Conservation (phyloP, 495 filamentous ascomycete genomes). For the Xylaria sp. region DNA sequence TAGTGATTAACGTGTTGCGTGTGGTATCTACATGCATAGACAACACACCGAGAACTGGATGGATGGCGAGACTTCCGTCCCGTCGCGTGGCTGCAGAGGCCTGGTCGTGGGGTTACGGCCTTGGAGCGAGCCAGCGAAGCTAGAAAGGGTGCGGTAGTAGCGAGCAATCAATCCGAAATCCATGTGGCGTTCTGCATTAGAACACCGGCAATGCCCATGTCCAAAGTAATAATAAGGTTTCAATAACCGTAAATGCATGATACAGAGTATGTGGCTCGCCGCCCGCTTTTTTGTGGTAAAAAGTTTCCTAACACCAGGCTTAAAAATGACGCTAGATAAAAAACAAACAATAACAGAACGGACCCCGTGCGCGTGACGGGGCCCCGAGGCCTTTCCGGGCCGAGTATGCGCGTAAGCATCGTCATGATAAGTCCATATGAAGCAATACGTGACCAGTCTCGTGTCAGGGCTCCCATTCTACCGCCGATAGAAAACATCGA, state of each 20-base stretch:
- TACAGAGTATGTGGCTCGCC: constrained; percentile 24
- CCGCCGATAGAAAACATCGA: background rate
- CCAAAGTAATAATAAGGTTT: constrained; percentile 17
- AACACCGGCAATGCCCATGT: constrained; percentile 6
- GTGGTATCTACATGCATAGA: constrained; percentile 7
- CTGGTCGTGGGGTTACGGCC: constrained; percentile 2
- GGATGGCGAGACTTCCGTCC: constrained; percentile 9
- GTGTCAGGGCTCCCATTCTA: background rate
- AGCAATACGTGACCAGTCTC: constrained; percentile 4
- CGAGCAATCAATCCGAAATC: constrained; percentile 27
- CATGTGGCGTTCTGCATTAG: constrained; percentile 24
- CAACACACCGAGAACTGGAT: constrained; percentile 17
- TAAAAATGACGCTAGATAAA: constrained; percentile 15
- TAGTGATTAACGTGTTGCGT: constrained; percentile 22
- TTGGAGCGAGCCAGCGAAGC: constrained; percentile 4
- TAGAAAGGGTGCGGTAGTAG: background rate
- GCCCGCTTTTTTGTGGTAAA: constrained; percentile 8
- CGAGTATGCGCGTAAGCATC: background rate
- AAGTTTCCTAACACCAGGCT: constrained; percentile 15
- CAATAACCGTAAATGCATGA: constrained; percentile 26
- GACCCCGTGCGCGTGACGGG: constrained; percentile 10
- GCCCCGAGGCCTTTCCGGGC: background rate
- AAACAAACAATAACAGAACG: background rate
- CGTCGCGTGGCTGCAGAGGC: constrained; percentile 27
- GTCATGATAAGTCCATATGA: constrained; percentile 7